A percentile compares a stretch with the other conserved stretches of the same genome.
phyloP scores from a whole-genome alignment of 805 yeast genomes.

The Hagleromyces aurorensis region DNA sequence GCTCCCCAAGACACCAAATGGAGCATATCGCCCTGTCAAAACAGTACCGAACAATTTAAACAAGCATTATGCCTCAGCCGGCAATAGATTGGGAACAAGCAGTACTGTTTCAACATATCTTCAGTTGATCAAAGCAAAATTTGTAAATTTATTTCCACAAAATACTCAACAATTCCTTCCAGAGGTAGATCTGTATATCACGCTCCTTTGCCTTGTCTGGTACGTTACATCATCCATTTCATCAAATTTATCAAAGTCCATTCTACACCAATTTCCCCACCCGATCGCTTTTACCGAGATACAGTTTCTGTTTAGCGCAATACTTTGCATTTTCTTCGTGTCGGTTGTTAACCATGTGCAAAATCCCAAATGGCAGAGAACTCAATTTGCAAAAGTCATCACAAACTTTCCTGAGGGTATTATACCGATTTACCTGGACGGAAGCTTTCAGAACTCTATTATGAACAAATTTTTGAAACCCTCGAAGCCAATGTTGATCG shows the following conservation, averaged over 20 bases:
- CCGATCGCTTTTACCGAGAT: constrained; percentile 87
- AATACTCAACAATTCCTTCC: constrained; percentile 21
- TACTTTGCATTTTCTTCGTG: constrained; percentile 45
- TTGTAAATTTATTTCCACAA: constrained; percentile 10
- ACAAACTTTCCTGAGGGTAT: constrained; percentile 30
- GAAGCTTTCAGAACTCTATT: constrained; percentile 25
- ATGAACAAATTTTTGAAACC: constrained; percentile 46
- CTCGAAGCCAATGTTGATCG: constrained; percentile 40
- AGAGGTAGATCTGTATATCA: constrained; percentile 36
- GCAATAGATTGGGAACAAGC: constrained; percentile 1
- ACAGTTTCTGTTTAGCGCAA: constrained; percentile 70
- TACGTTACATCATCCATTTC: constrained; percentile 74
- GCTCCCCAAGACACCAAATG: constrained; percentile 12
- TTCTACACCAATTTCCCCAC: constrained; percentile 58
- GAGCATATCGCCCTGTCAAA: constrained; percentile 5
- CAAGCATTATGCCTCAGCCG: not conserved
- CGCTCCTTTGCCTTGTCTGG: constrained; percentile 64
- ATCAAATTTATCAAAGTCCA: constrained; percentile 71
- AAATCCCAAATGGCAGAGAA: constrained; percentile 32
- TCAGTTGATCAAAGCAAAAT: constrained; percentile 4
- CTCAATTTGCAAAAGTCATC: constrained; percentile 11
- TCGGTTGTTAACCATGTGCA: constrained; percentile 34
- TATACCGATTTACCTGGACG: constrained; percentile 27
- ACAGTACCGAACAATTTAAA: not conserved
- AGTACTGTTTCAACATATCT: not conserved